A percentile compares a stretch with the other conserved stretches of the same genome.
These are phyloP conservation scores for Jaminaea rosea DNA, from an alignment of 1,284 basidiomycete genomes.

Conservation along the genomic window DNA sequence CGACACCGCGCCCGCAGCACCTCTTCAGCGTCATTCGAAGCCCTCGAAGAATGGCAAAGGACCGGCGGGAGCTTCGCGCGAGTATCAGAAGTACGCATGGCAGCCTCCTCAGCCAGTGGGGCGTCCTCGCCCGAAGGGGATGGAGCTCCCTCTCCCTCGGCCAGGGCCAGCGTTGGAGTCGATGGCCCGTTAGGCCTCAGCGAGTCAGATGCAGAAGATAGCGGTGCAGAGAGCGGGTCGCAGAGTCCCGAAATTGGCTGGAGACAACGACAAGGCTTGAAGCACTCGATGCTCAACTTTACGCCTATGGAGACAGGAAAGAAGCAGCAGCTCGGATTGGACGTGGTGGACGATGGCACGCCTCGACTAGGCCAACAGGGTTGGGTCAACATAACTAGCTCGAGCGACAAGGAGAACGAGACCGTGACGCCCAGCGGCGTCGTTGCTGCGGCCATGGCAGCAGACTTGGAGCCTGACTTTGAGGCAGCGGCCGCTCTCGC, in stretches of 20 bases:
- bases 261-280: background rate
- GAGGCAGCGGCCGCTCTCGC: too few relatives aligned
- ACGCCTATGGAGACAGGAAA: background rate
- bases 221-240: slow-evolving; percentile 26
- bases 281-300: background rate
- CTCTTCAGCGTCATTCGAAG: slow-evolving; percentile 20
- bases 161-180: slow-evolving; percentile 23
- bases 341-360: slow-evolving; percentile 3
- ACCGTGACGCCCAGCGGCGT: too few relatives aligned
- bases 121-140: slow-evolving; percentile 1
- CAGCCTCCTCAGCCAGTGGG: background rate
- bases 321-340: background rate
- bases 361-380: too few relatives aligned
- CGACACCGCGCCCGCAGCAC: slow-evolving; percentile 28
- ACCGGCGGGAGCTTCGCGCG: slow-evolving; percentile 27
- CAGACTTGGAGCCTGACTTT: too few relatives aligned
- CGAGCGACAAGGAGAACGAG: too few relatives aligned
- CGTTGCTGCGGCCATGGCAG: too few relatives aligned
- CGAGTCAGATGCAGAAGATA: slow-evolving; percentile 30
- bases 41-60: slow-evolving; percentile 22
- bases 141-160: background rate
- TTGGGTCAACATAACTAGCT: too few relatives aligned
- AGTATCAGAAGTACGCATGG: slow-evolving; percentile 9
- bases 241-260: slow-evolving; percentile 12
- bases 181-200: slow-evolving; percentile 28